Evolutionary conservation across 192 early-diverging fungal genomes (phyloP), one percentile per base, ranked within the genome.

Genomic region (Podila clonocystis): DNA sequence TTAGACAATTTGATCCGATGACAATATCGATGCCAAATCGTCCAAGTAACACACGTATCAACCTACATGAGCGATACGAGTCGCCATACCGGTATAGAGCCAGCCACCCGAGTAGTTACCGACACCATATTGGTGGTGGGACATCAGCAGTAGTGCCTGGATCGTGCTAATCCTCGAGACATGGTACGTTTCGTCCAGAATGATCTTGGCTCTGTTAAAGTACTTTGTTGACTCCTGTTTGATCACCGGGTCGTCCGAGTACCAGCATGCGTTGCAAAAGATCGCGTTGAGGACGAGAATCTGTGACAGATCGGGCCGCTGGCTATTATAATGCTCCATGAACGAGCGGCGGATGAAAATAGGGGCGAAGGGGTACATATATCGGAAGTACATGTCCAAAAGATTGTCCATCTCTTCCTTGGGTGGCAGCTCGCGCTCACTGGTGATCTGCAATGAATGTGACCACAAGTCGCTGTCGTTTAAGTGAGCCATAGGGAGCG

Each of bases 181-280:
- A 62, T 91, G 91, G 63, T 92, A 92, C 41, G 93, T 86, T 67
- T 91, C 88, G 59, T 95, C 94, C 5, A 94, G 77, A 5, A 92
- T 88, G 30, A 90, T 82, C 63, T 91, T 93, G 60, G 93, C 94
- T 15, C 92, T 84, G 71, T 93, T 90, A 58, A 91, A 93, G 68
- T 89, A 90, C 60, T 85, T 82, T 50, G 77, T 70, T 3, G 75
- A 72, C 30, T 72, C 63, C 58, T 67, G 73, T 73, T 83, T 70
- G 49, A 88, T 66, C 31, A 83, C 61, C 19, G 70, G 65, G 49
- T 82, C 76, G 52, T 82, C 80, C 4, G 87, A 87, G 58, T 86
- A 80, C 79, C 84, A 72, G 29, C 87, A 86, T 8, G 89, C 86
- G 61, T 86, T 70, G 41, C 87, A 84, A 68, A 84, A 89, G 30